A percentile compares a stretch with the other conserved stretches of the same genome.
Conservation (phyloP, 805 yeast species). For the Spathaspora hagerdaliae region DNA sequence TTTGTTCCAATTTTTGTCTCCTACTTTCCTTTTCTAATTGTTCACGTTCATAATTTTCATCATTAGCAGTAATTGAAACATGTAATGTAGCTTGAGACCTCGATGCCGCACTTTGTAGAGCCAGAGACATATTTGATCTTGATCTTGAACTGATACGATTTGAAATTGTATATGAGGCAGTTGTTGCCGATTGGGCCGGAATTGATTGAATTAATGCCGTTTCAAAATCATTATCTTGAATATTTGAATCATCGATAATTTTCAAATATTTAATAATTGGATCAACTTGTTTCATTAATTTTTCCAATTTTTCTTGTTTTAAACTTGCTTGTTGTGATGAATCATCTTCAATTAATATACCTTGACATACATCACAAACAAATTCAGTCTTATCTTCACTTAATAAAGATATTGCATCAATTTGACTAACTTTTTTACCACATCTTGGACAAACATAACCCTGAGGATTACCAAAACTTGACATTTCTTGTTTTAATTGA, state of each 20-base stretch:
- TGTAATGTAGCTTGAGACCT: conserved; percentile 81
- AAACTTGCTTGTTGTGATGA: conserved; percentile 75
- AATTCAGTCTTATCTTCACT: conserved; percentile 80
- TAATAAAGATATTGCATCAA: conserved; percentile 81
- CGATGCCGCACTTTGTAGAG: conserved; percentile 47
- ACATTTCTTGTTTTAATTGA: conserved; percentile 73
- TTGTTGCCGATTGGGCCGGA: conserved; percentile 73
- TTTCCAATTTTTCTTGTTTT: conserved; percentile 77
- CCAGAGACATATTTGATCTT: conserved; percentile 26
- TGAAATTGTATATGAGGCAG: conserved; percentile 66
- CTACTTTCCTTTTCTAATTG: conserved; percentile 61
- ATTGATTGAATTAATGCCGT: conserved; percentile 70
- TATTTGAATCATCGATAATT: conserved; percentile 37
- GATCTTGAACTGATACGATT: conserved; percentile 32
- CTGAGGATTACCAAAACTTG: conserved; percentile 83
- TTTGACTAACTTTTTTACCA: conserved; percentile 70
- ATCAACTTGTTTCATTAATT: conserved; percentile 83
- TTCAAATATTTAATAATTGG: conserved; percentile 82
- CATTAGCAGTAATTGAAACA: conserved; percentile 85
- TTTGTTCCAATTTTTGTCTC: conserved; percentile 75
- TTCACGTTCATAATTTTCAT: conserved; percentile 68
- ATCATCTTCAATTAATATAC: conserved; percentile 79
- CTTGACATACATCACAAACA: conserved; percentile 80
- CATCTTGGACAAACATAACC: conserved; percentile 92
- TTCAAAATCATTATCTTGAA: conserved; percentile 40